Evolutionary conservation across 1,284 basidiomycete species (phyloP), one percentile per base, ranked within the genome.

Genomic region (Trichosporon sp.): DNA sequence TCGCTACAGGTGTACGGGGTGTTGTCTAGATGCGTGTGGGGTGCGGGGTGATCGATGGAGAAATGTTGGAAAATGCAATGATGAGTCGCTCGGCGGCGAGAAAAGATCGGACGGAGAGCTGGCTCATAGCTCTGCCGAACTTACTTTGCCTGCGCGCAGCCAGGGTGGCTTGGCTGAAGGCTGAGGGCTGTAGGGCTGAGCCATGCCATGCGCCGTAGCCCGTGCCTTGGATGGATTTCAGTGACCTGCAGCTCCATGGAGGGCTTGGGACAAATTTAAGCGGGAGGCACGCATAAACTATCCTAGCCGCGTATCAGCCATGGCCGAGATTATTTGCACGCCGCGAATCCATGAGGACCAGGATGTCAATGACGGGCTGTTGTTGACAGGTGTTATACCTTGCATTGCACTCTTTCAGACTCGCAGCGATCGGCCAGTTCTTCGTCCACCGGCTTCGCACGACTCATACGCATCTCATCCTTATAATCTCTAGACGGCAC

Each of bases 31-130:
- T n/a, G n/a, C n/a, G n/a, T 31, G 58, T n/a, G 58, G 19, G 13
- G 31, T 44, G 16, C n/a, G 33, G 21, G 32, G 49, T 19, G 44
- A 4, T 44, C n/a, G 37, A n/a, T 31, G 46, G 33, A 19, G 29
- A 19, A 37, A 32, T 36, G 49, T 14, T 36, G 58, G n/a, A 52
- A 58, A 58, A 58, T 31, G 44, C 49, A 29, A 54, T 54, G 46
- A 49, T 49, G 49, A 54, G 49, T 54, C 49, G 49, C 49, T 52
- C 46, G 46, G 54, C 60, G 54, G 60, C 60, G 54, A 61, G 56
- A 61, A 61, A 61, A 56, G 44, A 25, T 37, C 36, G 25, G 34
- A 37, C 13, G 13, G 49, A 27, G 25, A 54, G 25, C 49, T 14
- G 13, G 11, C 34, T 13, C n/a, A n/a, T n/a, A n/a, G n/a, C n/a